Percentiles rank a stretch among this genome's conserved stretches.
phyloP scores from a whole-genome alignment of 768 basidiomycete genomes.

The Termitomyces sp. region DNA sequence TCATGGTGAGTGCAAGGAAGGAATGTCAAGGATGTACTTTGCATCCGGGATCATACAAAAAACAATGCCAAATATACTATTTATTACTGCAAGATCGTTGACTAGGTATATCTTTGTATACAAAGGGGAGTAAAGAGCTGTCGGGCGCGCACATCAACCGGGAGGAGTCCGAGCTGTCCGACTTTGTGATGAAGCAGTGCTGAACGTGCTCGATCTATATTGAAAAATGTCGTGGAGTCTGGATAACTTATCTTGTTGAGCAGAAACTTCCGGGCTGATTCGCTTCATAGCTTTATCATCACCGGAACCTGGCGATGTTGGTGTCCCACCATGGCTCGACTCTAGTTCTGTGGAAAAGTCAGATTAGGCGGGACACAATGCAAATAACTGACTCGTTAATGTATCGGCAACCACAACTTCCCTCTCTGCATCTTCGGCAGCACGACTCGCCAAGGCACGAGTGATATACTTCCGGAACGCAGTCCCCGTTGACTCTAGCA shows the following conservation, averaged over 20 bases:
- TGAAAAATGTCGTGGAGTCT: constrained; percentile 79
- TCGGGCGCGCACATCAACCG: constrained; percentile 6
- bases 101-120: neutral
- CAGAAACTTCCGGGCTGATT: constrained; percentile 27
- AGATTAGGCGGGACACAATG: neutral
- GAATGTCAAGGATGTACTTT: neutral
- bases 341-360: constrained; percentile 49
- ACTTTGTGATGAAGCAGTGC: constrained; percentile 39
- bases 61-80: constrained; percentile 7
- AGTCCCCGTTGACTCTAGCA: constrained; percentile 83
- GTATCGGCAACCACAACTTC: constrained; percentile 80
- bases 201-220: constrained; percentile 65
- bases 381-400: constrained; percentile 57
- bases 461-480: constrained; percentile 91
- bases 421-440: constrained; percentile 82
- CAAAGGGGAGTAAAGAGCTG: neutral
- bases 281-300: constrained; percentile 26
- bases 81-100: neutral
- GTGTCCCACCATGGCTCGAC: constrained; percentile 41
- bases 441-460: constrained; percentile 79
- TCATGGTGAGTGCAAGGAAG: constrained; percentile 14
- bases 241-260: constrained; percentile 60
- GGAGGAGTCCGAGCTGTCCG: constrained; percentile 24
- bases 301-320: constrained; percentile 20
- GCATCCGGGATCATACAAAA: constrained; percentile 1